Evolutionary conservation across 306 rosid species (phyloP).

Genomic region (Malus sieversii): DNA sequence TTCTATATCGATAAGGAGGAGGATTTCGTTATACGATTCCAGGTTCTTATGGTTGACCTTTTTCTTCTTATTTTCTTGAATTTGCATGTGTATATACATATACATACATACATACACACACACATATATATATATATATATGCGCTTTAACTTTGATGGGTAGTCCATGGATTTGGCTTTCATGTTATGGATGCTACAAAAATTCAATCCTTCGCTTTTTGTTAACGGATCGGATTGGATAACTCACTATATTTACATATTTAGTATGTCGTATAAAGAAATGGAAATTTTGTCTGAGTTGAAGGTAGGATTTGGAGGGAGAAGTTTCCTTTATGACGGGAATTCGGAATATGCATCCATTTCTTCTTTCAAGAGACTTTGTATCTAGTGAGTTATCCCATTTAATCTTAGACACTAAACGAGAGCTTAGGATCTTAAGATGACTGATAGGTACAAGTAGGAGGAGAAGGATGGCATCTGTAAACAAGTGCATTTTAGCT

Average conservation of each 20-base stretch:
- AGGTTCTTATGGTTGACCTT: slow-evolving; percentile 42
- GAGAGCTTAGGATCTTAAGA: too few relatives aligned
- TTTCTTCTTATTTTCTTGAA: not conserved
- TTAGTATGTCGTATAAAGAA: too few relatives aligned
- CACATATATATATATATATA: not conserved
- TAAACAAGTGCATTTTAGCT: not conserved
- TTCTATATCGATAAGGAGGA: slow-evolving; percentile 87
- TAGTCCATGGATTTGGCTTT: not conserved
- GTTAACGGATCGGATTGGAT: too few relatives aligned
- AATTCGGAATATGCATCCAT: too few relatives aligned
- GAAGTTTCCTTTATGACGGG: too few relatives aligned
- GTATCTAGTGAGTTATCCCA: too few relatives aligned
- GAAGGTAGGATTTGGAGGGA: too few relatives aligned
- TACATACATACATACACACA: not conserved
- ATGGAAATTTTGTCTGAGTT: too few relatives aligned
- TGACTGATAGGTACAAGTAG: too few relatives aligned
- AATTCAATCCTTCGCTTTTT: not conserved
- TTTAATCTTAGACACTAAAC: too few relatives aligned
- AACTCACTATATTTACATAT: too few relatives aligned
- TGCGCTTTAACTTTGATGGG: not conserved
- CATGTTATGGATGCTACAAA: not conserved
- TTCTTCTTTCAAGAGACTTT: too few relatives aligned
- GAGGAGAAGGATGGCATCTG: not conserved
- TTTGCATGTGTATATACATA: not conserved
- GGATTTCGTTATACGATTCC: slow-evolving; percentile 82